These are phyloP conservation scores for Trametes maxima DNA, from an alignment of 768 basidiomycete genomes.

Conservation along the genomic window DNA sequence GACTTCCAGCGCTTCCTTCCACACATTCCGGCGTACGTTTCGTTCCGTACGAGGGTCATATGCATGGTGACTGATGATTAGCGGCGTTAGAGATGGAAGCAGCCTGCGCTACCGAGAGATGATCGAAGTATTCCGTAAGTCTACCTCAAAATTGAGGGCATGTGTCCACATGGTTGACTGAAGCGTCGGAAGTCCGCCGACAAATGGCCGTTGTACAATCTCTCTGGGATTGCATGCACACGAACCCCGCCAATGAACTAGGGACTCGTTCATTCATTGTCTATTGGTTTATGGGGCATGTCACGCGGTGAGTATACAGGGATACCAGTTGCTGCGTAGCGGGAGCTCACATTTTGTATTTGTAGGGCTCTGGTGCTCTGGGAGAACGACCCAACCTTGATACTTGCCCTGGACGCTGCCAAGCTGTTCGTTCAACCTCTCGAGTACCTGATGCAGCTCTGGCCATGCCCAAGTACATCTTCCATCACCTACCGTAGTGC, in stretches of 20 bases:
- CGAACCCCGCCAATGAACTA: constrained; percentile 60
- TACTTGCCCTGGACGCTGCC: constrained; percentile 61
- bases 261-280: constrained; percentile 57
- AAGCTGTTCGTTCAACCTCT: constrained; percentile 57
- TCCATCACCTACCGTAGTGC: too few species aligned
- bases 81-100: constrained; percentile 18
- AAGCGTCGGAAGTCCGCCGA: not conserved
- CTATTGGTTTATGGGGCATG: constrained; percentile 78
- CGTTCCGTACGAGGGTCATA: not conserved
- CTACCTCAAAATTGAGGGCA: not conserved
- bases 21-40: constrained; percentile 52
- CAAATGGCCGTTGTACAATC: not conserved
- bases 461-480: constrained; percentile 61
- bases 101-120: constrained; percentile 26
- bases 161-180: not conserved
- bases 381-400: constrained; percentile 58
- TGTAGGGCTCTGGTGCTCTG: constrained; percentile 58
- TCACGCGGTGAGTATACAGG: constrained; percentile 46
- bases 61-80: not conserved
- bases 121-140: constrained; percentile 28
- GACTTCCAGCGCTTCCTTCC: constrained; percentile 69
- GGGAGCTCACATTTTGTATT: not conserved
- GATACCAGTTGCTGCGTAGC: not conserved
- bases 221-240: constrained; percentile 3
- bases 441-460: constrained; percentile 60